Conservation (phyloP, 805 yeast species). For the Candida orba region DNA sequence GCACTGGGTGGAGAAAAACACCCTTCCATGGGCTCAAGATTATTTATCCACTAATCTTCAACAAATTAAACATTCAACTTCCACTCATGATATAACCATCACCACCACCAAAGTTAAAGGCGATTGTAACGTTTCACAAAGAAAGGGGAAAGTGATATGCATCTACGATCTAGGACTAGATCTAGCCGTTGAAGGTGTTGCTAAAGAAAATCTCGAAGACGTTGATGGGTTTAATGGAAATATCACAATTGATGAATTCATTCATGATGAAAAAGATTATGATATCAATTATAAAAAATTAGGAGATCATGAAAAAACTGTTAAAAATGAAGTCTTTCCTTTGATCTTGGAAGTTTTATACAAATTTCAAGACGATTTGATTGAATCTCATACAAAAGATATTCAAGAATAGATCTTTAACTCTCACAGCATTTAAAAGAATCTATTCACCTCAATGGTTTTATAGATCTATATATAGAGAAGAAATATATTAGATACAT, state of each 20-base stretch:
- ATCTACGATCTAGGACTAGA: conserved; percentile 59
- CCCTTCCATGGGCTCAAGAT: conserved; percentile 54
- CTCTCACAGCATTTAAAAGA: too few relatives aligned
- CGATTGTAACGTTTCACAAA: conserved; percentile 77
- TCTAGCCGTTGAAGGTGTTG: conserved; percentile 38
- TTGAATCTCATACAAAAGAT: conserved; percentile 53
- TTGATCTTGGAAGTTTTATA: conserved; percentile 38
- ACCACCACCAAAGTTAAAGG: conserved; percentile 45
- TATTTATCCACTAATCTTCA: conserved; percentile 38
- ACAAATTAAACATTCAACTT: conserved; percentile 17
- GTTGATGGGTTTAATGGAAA: conserved; percentile 34
- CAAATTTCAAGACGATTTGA: conserved; percentile 56
- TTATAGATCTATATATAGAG: too few relatives aligned
- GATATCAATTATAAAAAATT: conserved; percentile 46
- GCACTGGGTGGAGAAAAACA: conserved; percentile 71
- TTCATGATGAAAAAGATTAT: conserved; percentile 70
- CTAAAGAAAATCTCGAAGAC: background rate
- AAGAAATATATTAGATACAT: background rate
- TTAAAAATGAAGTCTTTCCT: conserved; percentile 48
- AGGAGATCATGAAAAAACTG: conserved; percentile 28
- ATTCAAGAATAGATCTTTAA: conserved; percentile 38
- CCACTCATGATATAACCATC: conserved; percentile 25
- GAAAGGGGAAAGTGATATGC: conserved; percentile 76
- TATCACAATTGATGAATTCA: conserved; percentile 54
- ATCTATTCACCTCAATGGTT: too few relatives aligned